phyloP scores from a whole-genome alignment of 805 yeast genomes.

The Candida multigemmis region DNA sequence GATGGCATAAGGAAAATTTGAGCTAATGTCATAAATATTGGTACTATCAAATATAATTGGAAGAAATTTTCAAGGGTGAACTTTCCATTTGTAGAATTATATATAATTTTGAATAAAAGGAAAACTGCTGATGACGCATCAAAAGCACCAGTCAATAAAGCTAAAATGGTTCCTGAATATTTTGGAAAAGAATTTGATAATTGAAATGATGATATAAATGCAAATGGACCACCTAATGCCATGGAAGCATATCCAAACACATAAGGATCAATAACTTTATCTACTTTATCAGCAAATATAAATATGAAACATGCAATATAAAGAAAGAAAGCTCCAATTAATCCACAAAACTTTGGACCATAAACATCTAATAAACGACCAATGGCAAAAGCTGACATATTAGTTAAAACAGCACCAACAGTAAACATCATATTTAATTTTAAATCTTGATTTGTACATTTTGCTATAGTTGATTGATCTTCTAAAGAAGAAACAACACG shows the following conservation, averaged over 20 bases:
- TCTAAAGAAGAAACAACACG: constrained; percentile 2
- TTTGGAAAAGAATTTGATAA: constrained; percentile 49
- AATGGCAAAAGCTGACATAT: constrained; percentile 42
- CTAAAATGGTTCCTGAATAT: constrained; percentile 43
- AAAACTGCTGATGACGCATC: constrained; percentile 52
- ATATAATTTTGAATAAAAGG: constrained; percentile 35
- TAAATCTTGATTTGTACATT: constrained; percentile 45
- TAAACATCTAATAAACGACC: constrained; percentile 40
- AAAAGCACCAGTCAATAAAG: constrained; percentile 49
- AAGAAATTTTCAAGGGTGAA: constrained; percentile 37
- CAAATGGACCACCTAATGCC: constrained; percentile 54
- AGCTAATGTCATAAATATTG: constrained; percentile 37
- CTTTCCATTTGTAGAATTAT: constrained; percentile 16
- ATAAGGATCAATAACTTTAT: constrained; percentile 37
- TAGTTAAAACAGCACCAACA: constrained; percentile 47
- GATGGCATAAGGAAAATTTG: constrained; percentile 40
- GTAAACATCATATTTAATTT: constrained; percentile 52
- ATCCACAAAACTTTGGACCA: constrained; percentile 48
- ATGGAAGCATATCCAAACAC: constrained; percentile 40
- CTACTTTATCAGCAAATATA: constrained; percentile 26
- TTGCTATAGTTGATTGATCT: constrained; percentile 21
- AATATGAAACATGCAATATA: constrained; percentile 37
- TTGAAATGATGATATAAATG: constrained; percentile 48
- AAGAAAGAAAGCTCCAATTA: constrained; percentile 40
- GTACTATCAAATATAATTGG: constrained; percentile 39